phyloP scores from a whole-genome alignment of 768 basidiomycete genomes.

The Daedaleopsis nitida region DNA sequence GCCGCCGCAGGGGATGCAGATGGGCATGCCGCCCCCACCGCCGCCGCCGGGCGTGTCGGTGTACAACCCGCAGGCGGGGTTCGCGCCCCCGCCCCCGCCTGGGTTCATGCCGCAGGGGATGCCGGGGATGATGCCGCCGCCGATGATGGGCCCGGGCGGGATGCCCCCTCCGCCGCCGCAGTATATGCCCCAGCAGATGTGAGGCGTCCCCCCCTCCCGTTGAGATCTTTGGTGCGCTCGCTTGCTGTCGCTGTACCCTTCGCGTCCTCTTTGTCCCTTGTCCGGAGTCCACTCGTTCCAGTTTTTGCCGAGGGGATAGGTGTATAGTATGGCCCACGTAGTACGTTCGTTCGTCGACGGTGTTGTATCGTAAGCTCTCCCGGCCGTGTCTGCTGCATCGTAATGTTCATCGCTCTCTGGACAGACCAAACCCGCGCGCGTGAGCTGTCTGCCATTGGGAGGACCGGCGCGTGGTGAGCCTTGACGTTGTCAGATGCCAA shows the following conservation, averaged over 20 bases:
- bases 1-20: slow-evolving; percentile 40
- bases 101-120: slow-evolving; percentile 55
- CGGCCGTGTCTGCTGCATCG: too few relatives aligned
- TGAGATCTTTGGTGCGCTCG: background rate
- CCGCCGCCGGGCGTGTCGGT: slow-evolving; percentile 45
- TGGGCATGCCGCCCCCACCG: slow-evolving; percentile 36
- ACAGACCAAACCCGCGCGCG: background rate
- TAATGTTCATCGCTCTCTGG: background rate
- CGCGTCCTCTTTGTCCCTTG: background rate
- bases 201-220: too few relatives aligned
- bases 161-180: slow-evolving; percentile 16
- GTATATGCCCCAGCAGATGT: slow-evolving; percentile 15
- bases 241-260: background rate
- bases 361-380: background rate
- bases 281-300: too few relatives aligned
- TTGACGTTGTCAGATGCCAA: too few relatives aligned
- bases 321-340: background rate
- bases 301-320: too few relatives aligned
- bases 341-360: background rate
- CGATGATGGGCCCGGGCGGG: slow-evolving; percentile 22
- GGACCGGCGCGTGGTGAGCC: too few relatives aligned
- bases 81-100: slow-evolving; percentile 63
- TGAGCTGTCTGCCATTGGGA: too few relatives aligned
- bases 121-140: slow-evolving; percentile 52
- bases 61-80: slow-evolving; percentile 44